Percentiles rank a stretch among this genome's conserved stretches.
Conservation (phyloP, 768 basidiomycete species). For the Epithele typhae region DNA sequence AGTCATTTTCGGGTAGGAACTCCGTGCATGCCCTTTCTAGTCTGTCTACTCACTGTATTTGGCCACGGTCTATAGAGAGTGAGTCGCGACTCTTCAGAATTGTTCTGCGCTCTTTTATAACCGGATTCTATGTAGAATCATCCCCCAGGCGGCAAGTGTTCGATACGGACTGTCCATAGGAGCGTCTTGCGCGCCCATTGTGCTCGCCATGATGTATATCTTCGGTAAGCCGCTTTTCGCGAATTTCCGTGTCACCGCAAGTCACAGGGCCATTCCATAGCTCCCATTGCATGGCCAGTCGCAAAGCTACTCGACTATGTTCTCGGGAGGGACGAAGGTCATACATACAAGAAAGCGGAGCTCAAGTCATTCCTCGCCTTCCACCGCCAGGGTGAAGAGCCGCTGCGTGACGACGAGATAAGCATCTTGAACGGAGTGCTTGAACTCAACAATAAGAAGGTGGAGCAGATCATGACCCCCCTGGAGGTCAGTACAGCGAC, state of each 20-base stretch:
- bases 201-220: constrained; percentile 46
- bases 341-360: constrained; percentile 78
- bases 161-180: constrained; percentile 58
- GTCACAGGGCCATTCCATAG: constrained; percentile 17
- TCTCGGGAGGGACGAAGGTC: constrained; percentile 67
- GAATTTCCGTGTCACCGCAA: not conserved
- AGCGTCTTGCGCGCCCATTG: constrained; percentile 46
- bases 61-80: constrained; percentile 37
- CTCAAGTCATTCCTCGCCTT: constrained; percentile 65
- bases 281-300: constrained; percentile 55
- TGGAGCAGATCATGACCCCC: constrained; percentile 50
- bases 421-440: constrained; percentile 76
- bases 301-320: constrained; percentile 74
- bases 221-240: constrained; percentile 30
- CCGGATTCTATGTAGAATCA: constrained; percentile 41
- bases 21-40: not conserved
- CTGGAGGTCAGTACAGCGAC: constrained; percentile 46
- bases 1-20: constrained; percentile 77
- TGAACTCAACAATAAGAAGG: constrained; percentile 73
- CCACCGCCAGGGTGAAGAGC: constrained; percentile 73
- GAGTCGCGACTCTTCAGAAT: constrained; percentile 12
- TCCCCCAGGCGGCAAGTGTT: constrained; percentile 69
- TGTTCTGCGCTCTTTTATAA: not conserved
- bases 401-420: constrained; percentile 78
- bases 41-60: not conserved